Evolutionary conservation across 768 basidiomycete species (phyloP).

Genomic region (Daedaleopsis nitida): DNA sequence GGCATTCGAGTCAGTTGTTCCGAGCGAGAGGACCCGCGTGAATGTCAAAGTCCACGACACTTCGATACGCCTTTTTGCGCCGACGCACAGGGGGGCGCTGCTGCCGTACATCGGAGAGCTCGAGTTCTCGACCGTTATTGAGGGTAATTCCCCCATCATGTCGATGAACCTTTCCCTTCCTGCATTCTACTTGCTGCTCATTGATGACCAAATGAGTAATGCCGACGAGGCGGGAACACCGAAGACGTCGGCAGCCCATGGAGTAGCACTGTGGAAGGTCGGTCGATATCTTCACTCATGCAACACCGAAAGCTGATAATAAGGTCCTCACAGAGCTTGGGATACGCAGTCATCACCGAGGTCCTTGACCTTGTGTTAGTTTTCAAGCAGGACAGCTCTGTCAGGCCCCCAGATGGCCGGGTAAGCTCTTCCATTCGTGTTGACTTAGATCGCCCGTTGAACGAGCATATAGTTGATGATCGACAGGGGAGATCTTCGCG

Average conservation of each 20-base stretch:
- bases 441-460: neutral
- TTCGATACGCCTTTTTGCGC: constrained; percentile 62
- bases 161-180: constrained; percentile 51
- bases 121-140: constrained; percentile 72
- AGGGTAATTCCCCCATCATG: constrained; percentile 63
- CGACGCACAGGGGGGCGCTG: constrained; percentile 63
- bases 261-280: constrained; percentile 70
- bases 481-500: constrained; percentile 50
- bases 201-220: constrained; percentile 49
- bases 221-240: constrained; percentile 28
- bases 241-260: constrained; percentile 27
- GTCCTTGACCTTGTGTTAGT: constrained; percentile 50
- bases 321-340: constrained; percentile 43
- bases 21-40: constrained; percentile 81
- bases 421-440: constrained; percentile 34
- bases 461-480: constrained; percentile 51
- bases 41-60: constrained; percentile 66
- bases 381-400: constrained; percentile 34
- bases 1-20: constrained; percentile 94
- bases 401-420: constrained; percentile 32
- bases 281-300: constrained; percentile 19
- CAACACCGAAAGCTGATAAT: neutral
- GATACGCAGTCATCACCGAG: constrained; percentile 72
- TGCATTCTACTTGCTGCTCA: constrained; percentile 51
- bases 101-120: constrained; percentile 65